Evolutionary conservation across 2,329 filamentous ascomycete genomes (phyloP).

Genomic region (Neonectria coccinea): DNA sequence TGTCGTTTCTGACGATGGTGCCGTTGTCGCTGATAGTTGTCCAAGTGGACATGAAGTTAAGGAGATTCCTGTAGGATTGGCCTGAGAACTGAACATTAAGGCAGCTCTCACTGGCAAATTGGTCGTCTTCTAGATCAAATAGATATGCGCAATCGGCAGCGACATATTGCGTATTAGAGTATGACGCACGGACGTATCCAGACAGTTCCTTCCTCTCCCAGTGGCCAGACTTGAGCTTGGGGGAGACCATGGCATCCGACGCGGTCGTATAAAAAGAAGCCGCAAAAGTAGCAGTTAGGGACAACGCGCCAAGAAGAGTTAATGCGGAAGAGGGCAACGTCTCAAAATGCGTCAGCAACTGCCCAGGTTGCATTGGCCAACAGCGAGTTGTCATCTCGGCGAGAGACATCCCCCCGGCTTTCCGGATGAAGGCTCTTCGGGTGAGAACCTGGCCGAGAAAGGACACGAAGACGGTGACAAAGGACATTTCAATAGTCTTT

Average conservation of each 20-base stretch:
- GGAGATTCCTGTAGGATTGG: slow-evolving; percentile 76
- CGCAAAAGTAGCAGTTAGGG: slow-evolving; percentile 72
- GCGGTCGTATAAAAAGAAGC: slow-evolving; percentile 82
- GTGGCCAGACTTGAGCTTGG: slow-evolving; percentile 72
- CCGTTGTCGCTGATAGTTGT: slow-evolving; percentile 57
- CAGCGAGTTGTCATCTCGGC: slow-evolving; percentile 81
- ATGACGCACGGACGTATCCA: slow-evolving; percentile 70
- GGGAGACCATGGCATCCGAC: slow-evolving; percentile 79
- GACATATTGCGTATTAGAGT: slow-evolving; percentile 72
- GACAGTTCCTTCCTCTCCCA: slow-evolving; percentile 62
- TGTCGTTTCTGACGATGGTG: slow-evolving; percentile 54
- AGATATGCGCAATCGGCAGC: slow-evolving; percentile 70
- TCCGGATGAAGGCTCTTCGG: slow-evolving; percentile 72
- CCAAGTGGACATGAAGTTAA: slow-evolving; percentile 71
- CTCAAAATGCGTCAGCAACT: slow-evolving; percentile 76
- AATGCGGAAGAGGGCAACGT: slow-evolving; percentile 72
- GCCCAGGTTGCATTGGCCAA: slow-evolving; percentile 80
- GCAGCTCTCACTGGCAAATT: slow-evolving; percentile 66
- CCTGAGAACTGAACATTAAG: slow-evolving; percentile 72
- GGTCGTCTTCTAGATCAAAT: slow-evolving; percentile 59
- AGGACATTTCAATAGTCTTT: slow-evolving; percentile 82
- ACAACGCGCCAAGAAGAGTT: slow-evolving; percentile 73
- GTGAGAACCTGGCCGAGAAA: slow-evolving; percentile 81
- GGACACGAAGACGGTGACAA: slow-evolving; percentile 81
- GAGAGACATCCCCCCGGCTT: slow-evolving; percentile 74